phyloP scores from a whole-genome alignment of 768 basidiomycete genomes.

The Hypholoma sublateritium region DNA sequence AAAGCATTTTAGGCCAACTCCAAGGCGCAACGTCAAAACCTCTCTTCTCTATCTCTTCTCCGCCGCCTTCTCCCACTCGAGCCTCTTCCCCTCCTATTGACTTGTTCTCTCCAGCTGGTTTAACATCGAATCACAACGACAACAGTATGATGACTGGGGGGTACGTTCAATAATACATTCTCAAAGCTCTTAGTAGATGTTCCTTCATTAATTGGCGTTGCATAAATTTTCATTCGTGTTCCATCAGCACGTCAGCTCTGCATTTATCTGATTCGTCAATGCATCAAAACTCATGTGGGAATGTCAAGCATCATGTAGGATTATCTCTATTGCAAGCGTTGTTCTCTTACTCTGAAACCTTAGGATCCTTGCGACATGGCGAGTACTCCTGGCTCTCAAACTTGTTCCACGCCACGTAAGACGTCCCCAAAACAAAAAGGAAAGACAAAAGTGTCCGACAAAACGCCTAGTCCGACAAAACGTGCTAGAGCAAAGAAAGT shows the following conservation, averaged over 20 bases:
- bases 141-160: neutral
- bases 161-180: neutral
- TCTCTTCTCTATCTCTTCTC: neutral
- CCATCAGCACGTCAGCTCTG: too few species aligned
- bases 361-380: too few species aligned
- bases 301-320: too few species aligned
- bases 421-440: too few species aligned
- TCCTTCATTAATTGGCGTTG: neutral
- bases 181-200: neutral
- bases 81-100: neutral
- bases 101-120: neutral
- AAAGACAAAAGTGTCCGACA: neutral
- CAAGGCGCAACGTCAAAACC: conserved; percentile 5
- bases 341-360: too few species aligned
- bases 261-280: too few species aligned
- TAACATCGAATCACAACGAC: neutral
- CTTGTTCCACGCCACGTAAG: too few species aligned
- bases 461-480: neutral
- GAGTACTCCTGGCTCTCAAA: too few species aligned
- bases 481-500: conserved; percentile 5
- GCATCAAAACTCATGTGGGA: too few species aligned
- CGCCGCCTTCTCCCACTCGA: neutral
- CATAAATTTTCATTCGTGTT: neutral
- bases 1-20: conserved; percentile 33
- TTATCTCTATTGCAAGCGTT: too few species aligned